Conservation (phyloP, 345 rosid genomes). For the Eucalyptus shirleyi region DNA sequence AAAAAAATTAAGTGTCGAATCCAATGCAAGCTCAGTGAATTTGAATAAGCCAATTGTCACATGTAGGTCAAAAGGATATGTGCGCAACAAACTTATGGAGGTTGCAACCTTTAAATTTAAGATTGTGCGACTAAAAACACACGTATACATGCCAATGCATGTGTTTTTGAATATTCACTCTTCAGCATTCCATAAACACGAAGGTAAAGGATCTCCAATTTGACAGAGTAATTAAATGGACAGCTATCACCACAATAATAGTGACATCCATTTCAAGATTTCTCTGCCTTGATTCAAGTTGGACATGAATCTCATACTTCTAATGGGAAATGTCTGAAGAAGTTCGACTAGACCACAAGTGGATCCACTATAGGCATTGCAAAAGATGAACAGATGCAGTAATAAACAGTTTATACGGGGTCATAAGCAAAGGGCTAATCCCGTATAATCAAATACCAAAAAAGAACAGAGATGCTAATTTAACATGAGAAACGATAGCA, state of each 20-base stretch:
- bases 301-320: background rate
- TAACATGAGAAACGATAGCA: background rate
- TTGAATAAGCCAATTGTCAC: background rate
- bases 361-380: background rate
- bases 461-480: background rate
- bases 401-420: background rate
- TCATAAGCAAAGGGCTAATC: background rate
- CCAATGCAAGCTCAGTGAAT: background rate
- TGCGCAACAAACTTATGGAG: background rate
- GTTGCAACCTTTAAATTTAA: background rate
- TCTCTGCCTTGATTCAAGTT: background rate
- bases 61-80: background rate
- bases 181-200: background rate
- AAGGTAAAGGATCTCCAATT: background rate
- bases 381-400: background rate
- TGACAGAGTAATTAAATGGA: background rate
- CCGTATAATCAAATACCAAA: background rate
- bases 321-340: background rate
- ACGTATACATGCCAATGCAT: background rate
- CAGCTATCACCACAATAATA: background rate
- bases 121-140: background rate
- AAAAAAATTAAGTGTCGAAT: background rate
- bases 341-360: background rate
- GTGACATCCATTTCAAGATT: background rate
- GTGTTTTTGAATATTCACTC: background rate